Conservation (phyloP, 2,329 filamentous ascomycete genomes). For the Pseudogymnoascus sp. region DNA sequence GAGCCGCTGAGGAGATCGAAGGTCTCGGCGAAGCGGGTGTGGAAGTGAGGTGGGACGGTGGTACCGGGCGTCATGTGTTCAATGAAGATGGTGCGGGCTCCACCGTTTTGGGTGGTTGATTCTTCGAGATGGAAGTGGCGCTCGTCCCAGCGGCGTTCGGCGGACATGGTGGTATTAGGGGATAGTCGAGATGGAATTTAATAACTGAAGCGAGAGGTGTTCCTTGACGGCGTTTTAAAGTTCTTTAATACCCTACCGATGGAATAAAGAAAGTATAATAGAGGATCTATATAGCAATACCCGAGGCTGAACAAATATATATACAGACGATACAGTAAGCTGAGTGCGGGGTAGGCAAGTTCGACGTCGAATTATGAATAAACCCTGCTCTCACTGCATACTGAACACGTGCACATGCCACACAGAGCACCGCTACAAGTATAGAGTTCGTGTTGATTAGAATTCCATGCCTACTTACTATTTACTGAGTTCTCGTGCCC, state of each 20-base stretch:
- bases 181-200: not conserved
- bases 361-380: not conserved
- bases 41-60: conserved; percentile 19
- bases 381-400: not conserved
- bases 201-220: not conserved
- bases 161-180: conserved; percentile 13
- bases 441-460: not conserved
- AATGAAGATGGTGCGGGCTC: conserved; percentile 19
- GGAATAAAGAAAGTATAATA: not conserved
- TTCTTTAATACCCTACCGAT: not conserved
- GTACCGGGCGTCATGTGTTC: conserved; percentile 21
- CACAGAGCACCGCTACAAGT: not conserved
- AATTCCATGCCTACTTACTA: not conserved
- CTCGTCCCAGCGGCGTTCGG: conserved; percentile 19
- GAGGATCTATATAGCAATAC: not conserved
- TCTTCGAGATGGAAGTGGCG: conserved; percentile 20
- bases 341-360: not conserved
- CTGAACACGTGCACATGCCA: not conserved
- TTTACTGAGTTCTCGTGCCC: not conserved
- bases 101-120: conserved; percentile 19
- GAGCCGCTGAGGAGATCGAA: conserved; percentile 19
- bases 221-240: not conserved
- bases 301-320: not conserved
- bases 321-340: not conserved
- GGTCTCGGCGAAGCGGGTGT: conserved; percentile 20